These are phyloP conservation scores for Colletotrichum viniferum DNA, from an alignment of 2,329 filamentous ascomycete species.

Conservation along the genomic window DNA sequence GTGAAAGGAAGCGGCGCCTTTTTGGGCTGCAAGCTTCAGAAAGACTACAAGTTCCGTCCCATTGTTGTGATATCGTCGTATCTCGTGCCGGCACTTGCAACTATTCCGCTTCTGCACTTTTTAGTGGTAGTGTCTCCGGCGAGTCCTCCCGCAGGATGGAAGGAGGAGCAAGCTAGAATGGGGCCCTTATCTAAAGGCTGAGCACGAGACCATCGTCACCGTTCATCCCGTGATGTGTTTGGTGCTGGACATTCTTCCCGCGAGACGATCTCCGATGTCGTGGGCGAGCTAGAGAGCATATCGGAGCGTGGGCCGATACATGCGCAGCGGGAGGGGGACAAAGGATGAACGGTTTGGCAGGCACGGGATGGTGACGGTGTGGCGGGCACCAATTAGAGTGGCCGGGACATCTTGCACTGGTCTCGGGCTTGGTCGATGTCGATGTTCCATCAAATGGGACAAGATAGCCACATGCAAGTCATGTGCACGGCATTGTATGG, in stretches of 20 bases:
- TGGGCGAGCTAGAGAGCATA: neutral
- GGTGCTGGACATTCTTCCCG: neutral
- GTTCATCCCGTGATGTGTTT: neutral
- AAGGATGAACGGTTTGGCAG: neutral
- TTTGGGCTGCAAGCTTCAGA: neutral
- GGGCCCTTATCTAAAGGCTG: neutral
- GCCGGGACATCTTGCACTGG: neutral
- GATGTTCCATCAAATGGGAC: neutral
- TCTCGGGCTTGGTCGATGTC: neutral
- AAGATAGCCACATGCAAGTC: conserved; percentile 2
- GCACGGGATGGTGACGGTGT: neutral
- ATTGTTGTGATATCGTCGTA: neutral
- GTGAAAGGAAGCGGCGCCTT: neutral
- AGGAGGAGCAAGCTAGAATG: neutral
- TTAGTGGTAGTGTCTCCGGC: neutral
- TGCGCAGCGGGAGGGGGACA: neutral
- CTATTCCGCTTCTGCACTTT: neutral
- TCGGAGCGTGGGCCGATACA: neutral
- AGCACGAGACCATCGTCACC: neutral
- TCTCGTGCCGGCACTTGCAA: neutral
- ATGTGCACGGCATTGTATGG: neutral
- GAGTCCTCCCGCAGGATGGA: neutral
- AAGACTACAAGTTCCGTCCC: neutral
- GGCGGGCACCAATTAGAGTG: conserved; percentile 8
- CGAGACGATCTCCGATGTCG: neutral